phyloP scores from a whole-genome alignment of 805 yeast genomes.

The Pichia rugopelliculosa region DNA sequence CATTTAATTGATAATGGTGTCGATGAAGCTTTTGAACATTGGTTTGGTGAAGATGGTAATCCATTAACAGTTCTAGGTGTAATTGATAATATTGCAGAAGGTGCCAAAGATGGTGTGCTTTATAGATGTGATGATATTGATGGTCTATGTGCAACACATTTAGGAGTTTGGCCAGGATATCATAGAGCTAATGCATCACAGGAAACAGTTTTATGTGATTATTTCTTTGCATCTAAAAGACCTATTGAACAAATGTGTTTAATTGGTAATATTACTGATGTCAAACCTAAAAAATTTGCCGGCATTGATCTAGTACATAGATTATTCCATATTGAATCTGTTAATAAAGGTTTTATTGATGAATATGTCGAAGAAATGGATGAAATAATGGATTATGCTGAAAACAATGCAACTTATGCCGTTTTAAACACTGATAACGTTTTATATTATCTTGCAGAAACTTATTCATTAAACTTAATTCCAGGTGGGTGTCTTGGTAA shows the following conservation, averaged over 20 bases:
- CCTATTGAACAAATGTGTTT: constrained; percentile 30
- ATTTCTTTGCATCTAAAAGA: constrained; percentile 28
- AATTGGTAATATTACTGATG: constrained; percentile 27
- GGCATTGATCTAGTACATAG: constrained; percentile 33
- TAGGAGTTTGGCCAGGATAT: constrained; percentile 33
- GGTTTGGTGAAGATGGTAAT: constrained; percentile 32
- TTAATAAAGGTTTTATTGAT: constrained; percentile 28
- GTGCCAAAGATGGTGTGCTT: constrained; percentile 28
- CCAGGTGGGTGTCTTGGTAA: constrained; percentile 29
- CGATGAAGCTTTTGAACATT: constrained; percentile 28
- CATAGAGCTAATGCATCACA: constrained; percentile 31
- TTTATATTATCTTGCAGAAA: constrained; percentile 28
- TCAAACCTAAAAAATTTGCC: constrained; percentile 27
- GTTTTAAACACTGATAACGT: constrained; percentile 30
- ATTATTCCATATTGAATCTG: constrained; percentile 29
- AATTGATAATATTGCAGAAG: constrained; percentile 27
- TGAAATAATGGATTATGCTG: constrained; percentile 30
- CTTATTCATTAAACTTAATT: constrained; percentile 24
- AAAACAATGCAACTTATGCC: constrained; percentile 27
- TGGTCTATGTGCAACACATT: constrained; percentile 27
- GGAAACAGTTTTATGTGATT: constrained; percentile 37
- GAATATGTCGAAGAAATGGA: constrained; percentile 32
- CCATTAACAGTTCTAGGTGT: constrained; percentile 32
- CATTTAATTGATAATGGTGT: constrained; percentile 30
- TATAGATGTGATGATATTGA: constrained; percentile 36